A percentile compares a stretch with the other conserved stretches of the same genome.
These are phyloP conservation scores for Olyra latifolia DNA, from an alignment of 176 grass and related monocot genomes.

Conservation along the genomic window DNA sequence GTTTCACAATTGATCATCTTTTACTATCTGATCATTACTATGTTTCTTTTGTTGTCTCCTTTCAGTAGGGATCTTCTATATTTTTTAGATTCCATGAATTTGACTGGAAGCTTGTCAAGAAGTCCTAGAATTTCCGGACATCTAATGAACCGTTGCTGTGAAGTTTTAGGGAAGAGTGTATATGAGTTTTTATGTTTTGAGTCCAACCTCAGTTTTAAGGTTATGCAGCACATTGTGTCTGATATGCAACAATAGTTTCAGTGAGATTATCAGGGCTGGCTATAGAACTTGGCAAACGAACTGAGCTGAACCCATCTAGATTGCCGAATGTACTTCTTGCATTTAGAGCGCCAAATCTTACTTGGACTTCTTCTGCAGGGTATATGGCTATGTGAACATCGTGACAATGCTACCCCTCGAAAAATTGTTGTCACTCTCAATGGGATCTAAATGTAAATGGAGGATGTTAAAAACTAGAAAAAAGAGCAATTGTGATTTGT, in stretches of 20 bases:
- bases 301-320: neutral
- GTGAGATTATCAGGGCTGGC: neutral
- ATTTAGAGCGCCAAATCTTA: neutral
- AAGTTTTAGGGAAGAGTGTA: neutral
- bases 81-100: neutral
- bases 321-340: neutral
- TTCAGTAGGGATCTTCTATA: neutral
- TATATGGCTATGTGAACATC: slow-evolving; percentile 90
- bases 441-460: slow-evolving; percentile 55
- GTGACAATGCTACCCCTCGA: slow-evolving; percentile 73
- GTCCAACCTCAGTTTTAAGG: neutral
- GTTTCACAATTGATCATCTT: neutral
- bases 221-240: neutral
- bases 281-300: neutral
- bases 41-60: neutral
- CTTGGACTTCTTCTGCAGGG: slow-evolving; percentile 43
- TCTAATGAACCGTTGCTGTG: neutral
- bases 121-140: neutral
- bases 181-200: neutral
- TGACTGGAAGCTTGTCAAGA: neutral
- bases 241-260: neutral
- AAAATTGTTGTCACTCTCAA: slow-evolving; percentile 90
- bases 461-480: slow-evolving; percentile 4
- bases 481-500: neutral
- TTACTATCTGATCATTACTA: slow-evolving; percentile 2